A percentile compares a stretch with the other conserved stretches of the same genome.
phyloP scores from a whole-genome alignment of 2,329 filamentous ascomycete species.

The Lecanicillium sp. region DNA sequence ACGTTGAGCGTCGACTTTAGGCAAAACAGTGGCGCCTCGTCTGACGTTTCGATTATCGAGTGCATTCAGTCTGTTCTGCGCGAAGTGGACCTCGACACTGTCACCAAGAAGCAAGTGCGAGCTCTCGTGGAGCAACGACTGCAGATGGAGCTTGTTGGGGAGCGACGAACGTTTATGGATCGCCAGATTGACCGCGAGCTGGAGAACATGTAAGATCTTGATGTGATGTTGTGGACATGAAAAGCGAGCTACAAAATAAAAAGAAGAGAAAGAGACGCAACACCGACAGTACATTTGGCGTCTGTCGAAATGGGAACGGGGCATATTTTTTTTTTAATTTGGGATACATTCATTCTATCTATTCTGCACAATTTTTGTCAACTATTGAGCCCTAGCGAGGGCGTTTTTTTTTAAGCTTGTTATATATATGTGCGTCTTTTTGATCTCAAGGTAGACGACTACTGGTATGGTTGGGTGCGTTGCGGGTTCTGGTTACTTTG shows the following conservation, averaged over 20 bases:
- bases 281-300: neutral
- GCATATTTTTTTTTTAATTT: conserved; percentile 11
- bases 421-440: too few relatives aligned
- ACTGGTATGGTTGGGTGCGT: too few relatives aligned
- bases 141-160: conserved; percentile 79
- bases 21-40: conserved; percentile 54
- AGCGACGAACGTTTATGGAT: conserved; percentile 84
- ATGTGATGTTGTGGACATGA: too few relatives aligned
- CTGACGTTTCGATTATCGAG: conserved; percentile 72
- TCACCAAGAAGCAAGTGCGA: conserved; percentile 95
- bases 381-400: neutral
- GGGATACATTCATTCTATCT: conserved; percentile 7
- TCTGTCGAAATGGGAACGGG: conserved; percentile 13
- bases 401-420: conserved; percentile 1
- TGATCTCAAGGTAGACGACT: too few relatives aligned
- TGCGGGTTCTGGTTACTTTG: too few relatives aligned
- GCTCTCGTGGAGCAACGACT: conserved; percentile 88
- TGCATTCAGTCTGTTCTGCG: conserved; percentile 73
- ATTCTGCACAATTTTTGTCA: neutral
- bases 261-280: too few relatives aligned
- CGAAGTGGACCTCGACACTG: conserved; percentile 90
- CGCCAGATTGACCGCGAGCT: conserved; percentile 88
- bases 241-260: too few relatives aligned
- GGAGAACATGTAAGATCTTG: conserved; percentile 67
- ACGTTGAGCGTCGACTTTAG: conserved; percentile 53